phyloP scores from a whole-genome alignment of 73 alveolate species.

The Tetrahymena borealis region DNA sequence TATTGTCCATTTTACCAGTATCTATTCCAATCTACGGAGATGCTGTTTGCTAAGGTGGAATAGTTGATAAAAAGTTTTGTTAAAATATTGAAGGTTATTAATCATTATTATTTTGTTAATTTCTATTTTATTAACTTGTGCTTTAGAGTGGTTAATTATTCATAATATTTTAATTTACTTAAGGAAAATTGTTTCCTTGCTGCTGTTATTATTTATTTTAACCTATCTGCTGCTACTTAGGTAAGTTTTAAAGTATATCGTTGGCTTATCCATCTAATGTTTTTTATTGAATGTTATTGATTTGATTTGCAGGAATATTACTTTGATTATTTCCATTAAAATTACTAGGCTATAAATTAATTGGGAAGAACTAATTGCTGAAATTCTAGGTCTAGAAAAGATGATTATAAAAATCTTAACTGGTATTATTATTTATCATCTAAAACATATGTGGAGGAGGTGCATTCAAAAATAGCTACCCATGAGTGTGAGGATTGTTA shows the following conservation, averaged over 20 bases:
- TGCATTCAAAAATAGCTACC: neutral
- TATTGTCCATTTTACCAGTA: neutral
- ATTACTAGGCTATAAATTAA: neutral
- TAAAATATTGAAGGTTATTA: neutral
- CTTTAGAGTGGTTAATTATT: too few species aligned
- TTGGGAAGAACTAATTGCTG: neutral
- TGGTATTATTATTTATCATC: neutral
- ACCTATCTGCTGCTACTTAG: too few species aligned
- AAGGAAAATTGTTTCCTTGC: too few species aligned
- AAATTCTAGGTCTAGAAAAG: neutral
- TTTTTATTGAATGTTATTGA: neutral
- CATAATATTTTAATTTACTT: too few species aligned
- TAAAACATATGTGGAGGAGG: neutral
- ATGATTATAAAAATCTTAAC: neutral
- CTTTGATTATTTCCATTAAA: neutral
- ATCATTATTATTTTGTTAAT: neutral
- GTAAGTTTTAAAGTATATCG: too few species aligned
- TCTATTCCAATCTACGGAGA: neutral
- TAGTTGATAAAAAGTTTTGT: neutral
- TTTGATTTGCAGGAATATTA: neutral
- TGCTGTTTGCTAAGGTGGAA: neutral
- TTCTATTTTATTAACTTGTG: neutral
- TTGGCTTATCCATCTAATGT: neutral
- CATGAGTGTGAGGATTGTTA: neutral
- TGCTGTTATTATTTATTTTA: too few species aligned